phyloP scores from a whole-genome alignment of 306 rosid genomes.

The Datisca glomerata region DNA sequence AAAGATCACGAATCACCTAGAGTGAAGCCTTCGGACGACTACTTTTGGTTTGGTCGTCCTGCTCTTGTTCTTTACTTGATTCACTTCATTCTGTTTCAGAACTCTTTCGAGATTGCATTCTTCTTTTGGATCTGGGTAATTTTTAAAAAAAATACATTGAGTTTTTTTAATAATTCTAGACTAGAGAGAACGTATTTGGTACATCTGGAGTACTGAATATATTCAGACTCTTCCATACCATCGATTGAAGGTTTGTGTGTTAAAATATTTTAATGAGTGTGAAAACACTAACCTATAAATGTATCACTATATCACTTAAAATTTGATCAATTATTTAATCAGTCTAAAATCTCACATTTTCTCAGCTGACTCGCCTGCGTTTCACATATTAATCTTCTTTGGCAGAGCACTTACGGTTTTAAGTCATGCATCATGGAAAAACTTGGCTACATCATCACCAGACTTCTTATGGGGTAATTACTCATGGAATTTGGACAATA shows the following conservation, averaged over 20 bases:
- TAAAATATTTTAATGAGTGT: too few relatives aligned
- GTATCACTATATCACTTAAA: neutral
- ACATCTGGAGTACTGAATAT: too few relatives aligned
- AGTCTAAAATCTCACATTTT: neutral
- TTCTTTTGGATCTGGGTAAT: conserved; percentile 89
- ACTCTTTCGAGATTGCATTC: conserved; percentile 87
- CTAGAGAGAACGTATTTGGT: too few relatives aligned
- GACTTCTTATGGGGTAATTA: conserved; percentile 72
- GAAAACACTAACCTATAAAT: too few relatives aligned
- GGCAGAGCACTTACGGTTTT: conserved; percentile 72
- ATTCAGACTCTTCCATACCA: neutral
- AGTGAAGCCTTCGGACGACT: conserved; percentile 65
- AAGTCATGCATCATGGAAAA: conserved; percentile 85
- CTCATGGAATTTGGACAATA: neutral
- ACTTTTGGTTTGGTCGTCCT: conserved; percentile 69
- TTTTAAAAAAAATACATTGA: too few relatives aligned
- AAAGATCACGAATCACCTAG: neutral
- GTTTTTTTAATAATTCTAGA: too few relatives aligned
- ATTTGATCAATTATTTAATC: too few relatives aligned
- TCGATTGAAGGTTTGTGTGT: too few relatives aligned
- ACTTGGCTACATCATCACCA: conserved; percentile 44
- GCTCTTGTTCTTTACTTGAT: conserved; percentile 47
- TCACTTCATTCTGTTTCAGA: conserved; percentile 91
- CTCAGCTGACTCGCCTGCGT: neutral
- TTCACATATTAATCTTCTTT: neutral